phyloP scores from a whole-genome alignment of 139 green algal genomes.

The Auxenochlorella pyrenoidosa region DNA sequence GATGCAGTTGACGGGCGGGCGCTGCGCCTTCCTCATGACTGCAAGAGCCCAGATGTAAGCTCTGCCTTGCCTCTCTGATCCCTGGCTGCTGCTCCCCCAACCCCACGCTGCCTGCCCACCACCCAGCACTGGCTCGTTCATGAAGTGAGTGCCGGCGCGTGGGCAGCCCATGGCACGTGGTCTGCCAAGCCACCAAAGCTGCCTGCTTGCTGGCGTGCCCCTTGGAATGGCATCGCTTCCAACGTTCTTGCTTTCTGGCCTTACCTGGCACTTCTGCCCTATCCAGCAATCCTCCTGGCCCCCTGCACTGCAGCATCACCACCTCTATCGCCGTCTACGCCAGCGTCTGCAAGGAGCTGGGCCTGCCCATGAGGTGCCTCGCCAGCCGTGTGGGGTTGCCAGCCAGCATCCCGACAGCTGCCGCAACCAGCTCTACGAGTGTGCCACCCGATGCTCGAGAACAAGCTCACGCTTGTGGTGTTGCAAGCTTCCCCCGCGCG shows the following conservation, averaged over 20 bases:
- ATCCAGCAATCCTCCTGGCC: no score
- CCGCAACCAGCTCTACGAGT: not conserved
- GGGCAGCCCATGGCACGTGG: not conserved
- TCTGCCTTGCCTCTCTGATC: no score
- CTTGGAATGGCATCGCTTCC: not conserved
- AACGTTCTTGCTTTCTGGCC: not conserved
- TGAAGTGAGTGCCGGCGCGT: constrained; percentile 12
- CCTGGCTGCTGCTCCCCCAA: not conserved
- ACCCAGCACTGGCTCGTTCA: constrained; percentile 15
- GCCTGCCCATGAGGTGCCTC: constrained; percentile 15
- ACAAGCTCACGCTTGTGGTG: no score
- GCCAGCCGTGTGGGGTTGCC: not conserved
- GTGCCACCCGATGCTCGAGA: no score
- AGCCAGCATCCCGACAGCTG: not conserved
- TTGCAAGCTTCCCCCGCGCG: no score
- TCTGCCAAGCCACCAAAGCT: not conserved
- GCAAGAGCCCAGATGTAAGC: no score
- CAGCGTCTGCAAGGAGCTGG: constrained; percentile 40
- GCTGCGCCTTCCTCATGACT: no score
- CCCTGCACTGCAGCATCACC: not conserved
- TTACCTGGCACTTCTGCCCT: not conserved
- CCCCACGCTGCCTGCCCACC: not conserved
- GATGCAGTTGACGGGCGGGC: not conserved
- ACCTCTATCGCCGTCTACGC: constrained; percentile 32
- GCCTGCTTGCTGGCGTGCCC: not conserved